phyloP scores from a whole-genome alignment of 2,329 filamentous ascomycete species.

The Didymella glomerata region DNA sequence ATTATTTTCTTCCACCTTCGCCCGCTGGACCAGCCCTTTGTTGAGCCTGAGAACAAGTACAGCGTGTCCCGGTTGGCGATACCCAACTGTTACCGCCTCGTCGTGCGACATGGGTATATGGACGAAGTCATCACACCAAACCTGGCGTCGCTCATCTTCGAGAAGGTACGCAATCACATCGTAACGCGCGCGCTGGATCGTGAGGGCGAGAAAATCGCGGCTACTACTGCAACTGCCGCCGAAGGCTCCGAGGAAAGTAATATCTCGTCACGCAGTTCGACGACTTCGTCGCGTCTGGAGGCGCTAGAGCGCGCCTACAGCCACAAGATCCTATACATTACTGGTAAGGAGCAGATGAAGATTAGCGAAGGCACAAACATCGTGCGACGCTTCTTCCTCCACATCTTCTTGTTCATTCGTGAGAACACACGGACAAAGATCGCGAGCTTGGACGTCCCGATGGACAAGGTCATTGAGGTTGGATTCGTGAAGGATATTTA shows the following conservation, averaged over 20 bases:
- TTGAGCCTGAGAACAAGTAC: constrained; percentile 56
- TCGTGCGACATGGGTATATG: constrained; percentile 76
- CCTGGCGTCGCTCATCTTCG: constrained; percentile 58
- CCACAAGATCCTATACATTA: constrained; percentile 61
- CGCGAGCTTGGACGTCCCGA: constrained; percentile 66
- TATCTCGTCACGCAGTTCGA: constrained; percentile 27
- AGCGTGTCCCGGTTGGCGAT: constrained; percentile 57
- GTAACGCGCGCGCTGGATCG: constrained; percentile 40
- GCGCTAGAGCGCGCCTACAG: constrained; percentile 56
- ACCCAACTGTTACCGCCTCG: constrained; percentile 72
- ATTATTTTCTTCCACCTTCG: constrained; percentile 77
- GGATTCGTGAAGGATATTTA: constrained; percentile 74
- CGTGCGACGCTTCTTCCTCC: constrained; percentile 59
- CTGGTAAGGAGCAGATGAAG: constrained; percentile 61
- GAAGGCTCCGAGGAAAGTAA: constrained; percentile 1
- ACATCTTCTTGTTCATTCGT: constrained; percentile 69
- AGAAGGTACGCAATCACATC: constrained; percentile 58
- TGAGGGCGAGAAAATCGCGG: constrained; percentile 33
- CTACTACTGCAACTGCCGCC: constrained; percentile 16
- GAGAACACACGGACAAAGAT: constrained; percentile 74
- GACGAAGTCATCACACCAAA: constrained; percentile 74
- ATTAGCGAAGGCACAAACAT: constrained; percentile 55
- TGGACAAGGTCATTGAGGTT: constrained; percentile 71
- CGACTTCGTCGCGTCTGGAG: constrained; percentile 41
- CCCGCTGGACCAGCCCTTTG: constrained; percentile 64